Base-by-base conservation (phyloP, 495 filamentous ascomycete genomes). In the Xylaria intraflava region DNA sequence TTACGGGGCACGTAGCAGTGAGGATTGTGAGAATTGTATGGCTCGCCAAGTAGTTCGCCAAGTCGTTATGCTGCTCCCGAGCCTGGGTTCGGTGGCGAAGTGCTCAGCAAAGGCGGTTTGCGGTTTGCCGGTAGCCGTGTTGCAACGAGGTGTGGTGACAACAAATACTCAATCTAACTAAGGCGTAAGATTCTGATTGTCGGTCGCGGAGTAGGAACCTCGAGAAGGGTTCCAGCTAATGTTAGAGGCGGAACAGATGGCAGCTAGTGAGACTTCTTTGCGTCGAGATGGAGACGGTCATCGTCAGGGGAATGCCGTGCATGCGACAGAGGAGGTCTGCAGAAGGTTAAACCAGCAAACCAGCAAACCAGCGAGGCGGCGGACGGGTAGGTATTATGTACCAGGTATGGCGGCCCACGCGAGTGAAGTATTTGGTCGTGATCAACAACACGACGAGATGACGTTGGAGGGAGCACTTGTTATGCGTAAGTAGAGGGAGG, bases 171-270 rank as follows among this genome's bases (percentile, higher is more conserved):
- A 40, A 26, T 35, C 6, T 51, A 44, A 53, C 5, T 16, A 38
- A 55, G 54, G 33, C 51, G 54, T 36, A 27, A 29, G 41, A 46
- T 59, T 40, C 45, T 35, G 36, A 48, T 19, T 36, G 44, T 47
- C 43, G 46, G 58, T 63, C 61, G 55, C 50, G 35, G 24, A 43
- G 40, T 58, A 60, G 58, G 61, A 66, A 66, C 64, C 64, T 64
- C 61, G 27, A 53, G 16, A 57, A 46, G 56, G 64, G 64, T 64
- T 64, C 61, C 64, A 55, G 59, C 51, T 58, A 64, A 61, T 66
- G 64, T 62, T 64, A 66, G 61, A 64, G 64, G 41, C 54, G 56
- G 49, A 52, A 51, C 56, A 59, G 46, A 43, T 46, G 47, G 48
- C 46, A 45, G 44, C 53, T 59, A 49, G 56, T 54, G 49, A 55